These are phyloP conservation scores for Odontarrhena argentea DNA, from an alignment of 345 rosid genomes.

Conservation along the genomic window DNA sequence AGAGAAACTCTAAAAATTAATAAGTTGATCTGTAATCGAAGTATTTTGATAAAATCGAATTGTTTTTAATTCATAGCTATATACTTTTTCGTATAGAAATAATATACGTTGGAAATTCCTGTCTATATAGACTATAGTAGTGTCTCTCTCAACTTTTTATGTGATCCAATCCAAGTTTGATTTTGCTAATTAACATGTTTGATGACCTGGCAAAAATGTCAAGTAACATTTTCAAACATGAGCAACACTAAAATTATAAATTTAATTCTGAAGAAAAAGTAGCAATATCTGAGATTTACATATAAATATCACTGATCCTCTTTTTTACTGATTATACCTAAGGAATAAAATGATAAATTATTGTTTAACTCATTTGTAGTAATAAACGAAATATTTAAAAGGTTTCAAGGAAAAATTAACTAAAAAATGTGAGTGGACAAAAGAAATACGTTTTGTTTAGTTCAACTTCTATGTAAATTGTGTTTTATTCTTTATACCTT, in stretches of 20 bases:
- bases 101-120: constrained; percentile 13
- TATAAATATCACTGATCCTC: too few relatives aligned
- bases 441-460: constrained; percentile 32
- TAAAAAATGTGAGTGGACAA: constrained; percentile 3
- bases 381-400: background rate
- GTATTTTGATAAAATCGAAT: background rate
- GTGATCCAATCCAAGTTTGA: constrained; percentile 12
- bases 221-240: background rate
- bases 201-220: constrained; percentile 9
- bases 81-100: background rate
- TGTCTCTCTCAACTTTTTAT: constrained; percentile 17
- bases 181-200: background rate
- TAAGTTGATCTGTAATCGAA: background rate
- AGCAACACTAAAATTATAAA: background rate
- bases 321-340: background rate
- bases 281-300: background rate
- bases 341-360: background rate
- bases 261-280: background rate
- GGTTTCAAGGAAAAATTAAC: background rate
- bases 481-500: constrained; percentile 25
- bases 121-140: background rate
- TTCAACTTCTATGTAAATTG: constrained; percentile 22
- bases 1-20: constrained; percentile 7
- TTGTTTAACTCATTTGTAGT: background rate
- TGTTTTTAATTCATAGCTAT: background rate